phyloP scores from a whole-genome alignment of 257 asterid genomes.

The Dorcoceras hygrometricum region DNA sequence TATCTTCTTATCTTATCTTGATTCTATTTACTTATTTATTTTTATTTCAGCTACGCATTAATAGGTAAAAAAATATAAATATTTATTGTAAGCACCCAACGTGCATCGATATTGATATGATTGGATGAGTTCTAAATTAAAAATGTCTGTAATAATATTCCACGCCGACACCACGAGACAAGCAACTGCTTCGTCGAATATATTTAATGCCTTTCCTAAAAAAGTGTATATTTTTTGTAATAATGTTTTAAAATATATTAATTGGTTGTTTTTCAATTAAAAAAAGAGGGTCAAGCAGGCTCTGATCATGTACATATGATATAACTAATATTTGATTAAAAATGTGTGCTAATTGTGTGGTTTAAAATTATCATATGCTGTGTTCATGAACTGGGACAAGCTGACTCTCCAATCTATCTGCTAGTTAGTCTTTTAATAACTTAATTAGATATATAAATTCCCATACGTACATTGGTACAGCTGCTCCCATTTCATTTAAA shows the following conservation, averaged over 20 bases:
- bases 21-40: background rate
- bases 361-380: conserved; percentile 11
- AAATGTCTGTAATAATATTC: background rate
- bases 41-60: background rate
- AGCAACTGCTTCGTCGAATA: background rate
- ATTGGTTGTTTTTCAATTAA: too few relatives aligned
- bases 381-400: conserved; percentile 71
- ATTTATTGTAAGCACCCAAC: conserved; percentile 31
- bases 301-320: too few relatives aligned
- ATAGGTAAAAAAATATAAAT: too few relatives aligned
- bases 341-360: conserved; percentile 3
- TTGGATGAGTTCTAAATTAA: background rate
- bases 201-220: too few relatives aligned
- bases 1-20: background rate
- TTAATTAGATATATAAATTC: conserved; percentile 40
- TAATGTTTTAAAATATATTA: background rate
- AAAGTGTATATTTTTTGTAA: too few relatives aligned
- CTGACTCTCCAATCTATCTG: conserved; percentile 36
- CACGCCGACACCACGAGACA: background rate
- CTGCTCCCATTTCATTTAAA: conserved; percentile 24
- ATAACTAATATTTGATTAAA: background rate
- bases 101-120: conserved; percentile 24
- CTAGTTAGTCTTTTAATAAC: conserved; percentile 22
- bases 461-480: conserved; percentile 54
- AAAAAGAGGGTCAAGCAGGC: too few relatives aligned